Base-by-base conservation (phyloP, 2,329 filamentous ascomycete species). In the Knufia fluminis region DNA sequence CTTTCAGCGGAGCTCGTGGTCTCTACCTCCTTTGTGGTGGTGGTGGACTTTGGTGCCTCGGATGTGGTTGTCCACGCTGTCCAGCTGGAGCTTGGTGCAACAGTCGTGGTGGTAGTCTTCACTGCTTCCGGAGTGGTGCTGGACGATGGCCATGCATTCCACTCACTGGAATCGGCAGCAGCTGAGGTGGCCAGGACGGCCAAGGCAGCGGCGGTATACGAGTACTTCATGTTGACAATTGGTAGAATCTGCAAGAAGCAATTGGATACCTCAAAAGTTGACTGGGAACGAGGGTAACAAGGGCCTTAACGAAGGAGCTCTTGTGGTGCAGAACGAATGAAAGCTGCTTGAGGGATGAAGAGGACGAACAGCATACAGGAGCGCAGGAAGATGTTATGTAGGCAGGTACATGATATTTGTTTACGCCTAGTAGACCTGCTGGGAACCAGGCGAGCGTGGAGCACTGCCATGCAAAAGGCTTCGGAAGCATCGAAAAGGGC, bases 281-380 rank as follows among this genome's bases (percentile, higher is more conserved):
- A 36, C 2, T 35, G 4, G 43, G 7, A 36, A 24, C 28, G 43
- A 36, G 24, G 17, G 28, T 36, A 23, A 36, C 43, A 46, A 46
- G 31, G 19, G 43, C 43, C 43, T 46, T 46, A 46, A 36, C 43
- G 43, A 46, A 36, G 28, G 43, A 46, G 43, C 43, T 22, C 31
- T 46, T 46, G 43, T 43, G 42, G 3, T 33, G 43, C 31, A 19
- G 28, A 35, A 46, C 22, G 28, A 35, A 36, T 38, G 43, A 22
- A n/a, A 23, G 31, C 19, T 36, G 26, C 28, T 36, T 46, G 26
- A 36, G 20, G 43, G 20, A 36, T 22, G 31, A 24, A 23, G 32
- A 22, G 24, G 17, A 23, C 23, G 4, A 19, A 2, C 16, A 3
- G 19, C 31, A 43, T 46, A 26, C 28, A 36, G 14, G 43, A 22